Evolutionary conservation across 139 green algal species (phyloP), one percentile per base, ranked within the genome.

Genomic region (Asterochloris sp.): DNA sequence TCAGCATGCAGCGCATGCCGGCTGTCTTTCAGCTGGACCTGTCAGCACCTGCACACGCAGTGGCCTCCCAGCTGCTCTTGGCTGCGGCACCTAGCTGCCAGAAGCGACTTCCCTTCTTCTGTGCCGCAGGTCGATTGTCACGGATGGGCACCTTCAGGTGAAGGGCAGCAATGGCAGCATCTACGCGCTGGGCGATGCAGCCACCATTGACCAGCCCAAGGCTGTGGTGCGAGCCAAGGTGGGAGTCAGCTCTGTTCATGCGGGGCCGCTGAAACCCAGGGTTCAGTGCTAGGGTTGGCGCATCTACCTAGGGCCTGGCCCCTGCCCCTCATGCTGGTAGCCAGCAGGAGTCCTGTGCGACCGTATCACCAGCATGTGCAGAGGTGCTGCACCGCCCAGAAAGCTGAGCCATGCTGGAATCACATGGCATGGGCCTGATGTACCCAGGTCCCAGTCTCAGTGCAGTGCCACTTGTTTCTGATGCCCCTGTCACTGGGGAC

Each of bases 181-280:
- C 81, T 98, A 89, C 79, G 93, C 93, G 0, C 82, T 98, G 38
- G 95, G 95, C 0, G 95, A 98, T 83, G 92, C 92, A 14, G 89
- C 93, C 78, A 98, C 95, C 47, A 95, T 98, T 74, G 88, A 94
- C 63, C 93, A 94, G 83, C 54, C 76, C 54, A 80, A 69, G 24
- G 76, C 76, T 24, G 16, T 78, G 29, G n/a, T 47, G 1, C 62
- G 74, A 78, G 74, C 74, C 13, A 78, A 78, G 28, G 74, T 78
- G 0, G 63, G 74, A 16, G 11, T 12, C 0, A 6, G 4, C 21
- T 71, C 66, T 10, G 8, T 26, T 54, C 66, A 71, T 2, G 8
- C 66, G 4, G 1, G 2, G 19, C 21, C 19, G 66, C 21, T 71
- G 4, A 26, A n/a, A n/a, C n/a, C n/a, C n/a, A n/a, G n/a, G n/a